Evolutionary conservation across 176 grass and related monocot genomes (phyloP), one percentile per base, ranked within the genome.

Genomic region (Zoysia japonica): DNA sequence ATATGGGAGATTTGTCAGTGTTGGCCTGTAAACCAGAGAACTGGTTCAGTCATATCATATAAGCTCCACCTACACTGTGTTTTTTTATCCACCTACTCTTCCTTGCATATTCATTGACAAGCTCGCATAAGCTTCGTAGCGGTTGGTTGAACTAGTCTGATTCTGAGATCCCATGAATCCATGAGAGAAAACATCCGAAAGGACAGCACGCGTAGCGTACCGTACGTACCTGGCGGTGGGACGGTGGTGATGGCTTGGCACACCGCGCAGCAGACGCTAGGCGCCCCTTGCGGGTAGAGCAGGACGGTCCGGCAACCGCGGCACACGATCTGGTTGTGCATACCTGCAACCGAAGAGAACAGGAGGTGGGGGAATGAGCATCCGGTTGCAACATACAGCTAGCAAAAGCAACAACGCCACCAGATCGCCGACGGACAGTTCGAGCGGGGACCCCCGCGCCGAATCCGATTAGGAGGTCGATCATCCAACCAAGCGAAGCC

Each of bases 291-390:
- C 54, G 89, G 87, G 83, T 94, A 94, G 67, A 86, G 70, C 20
- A 97, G 88, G 3, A 94, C 51, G 67, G 67, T 89, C 80, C 89
- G 82, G 61, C 94, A 97, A 0, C 85, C 87, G 17, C 84, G 89
- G 80, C 94, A 97, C 55, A 97, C 89, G 80, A 97, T 84, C 80
- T 97, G 94, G 92, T 80, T 90, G 85, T 93, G 85, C 67, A 91
- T 79, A 77, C 83, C 94, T 87, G 87, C 16, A 61, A 82, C 11
- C 45, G 7, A 5, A 16, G 36, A 47, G n/a, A 41, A 3, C 10
- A 3, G 0, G 6, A 37, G 5, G n/a, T 28, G 5, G 5, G 11
- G 16, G 43, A 11, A 68, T 61, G 63, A 75, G 50, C 57, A 37
- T 7, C 45, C 20, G 35, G 2, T 3, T 9, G 17, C 56, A 36